A percentile compares a stretch with the other conserved stretches of the same genome.
phyloP scores from a whole-genome alignment of 257 asterid species.

The Przewalskia tangutica region DNA sequence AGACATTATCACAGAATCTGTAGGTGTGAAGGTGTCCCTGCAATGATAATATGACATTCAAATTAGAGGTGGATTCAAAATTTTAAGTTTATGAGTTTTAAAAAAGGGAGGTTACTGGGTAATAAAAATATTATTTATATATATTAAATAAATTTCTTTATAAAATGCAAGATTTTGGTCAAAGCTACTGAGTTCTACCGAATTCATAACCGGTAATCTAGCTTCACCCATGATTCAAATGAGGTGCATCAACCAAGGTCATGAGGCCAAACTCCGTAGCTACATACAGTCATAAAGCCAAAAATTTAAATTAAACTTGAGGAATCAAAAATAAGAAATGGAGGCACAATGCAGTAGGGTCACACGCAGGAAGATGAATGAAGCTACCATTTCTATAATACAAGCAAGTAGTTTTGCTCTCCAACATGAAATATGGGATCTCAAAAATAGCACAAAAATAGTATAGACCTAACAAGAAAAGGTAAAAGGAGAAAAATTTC shows the following conservation, averaged over 20 bases:
- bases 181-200: background rate
- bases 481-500: background rate
- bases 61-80: background rate
- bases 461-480: background rate
- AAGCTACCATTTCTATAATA: background rate
- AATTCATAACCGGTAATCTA: background rate
- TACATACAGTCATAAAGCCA: background rate
- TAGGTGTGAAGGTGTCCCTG: slow-evolving; percentile 97
- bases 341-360: background rate
- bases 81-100: background rate
- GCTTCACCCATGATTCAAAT: background rate
- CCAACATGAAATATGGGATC: background rate
- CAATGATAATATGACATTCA: background rate
- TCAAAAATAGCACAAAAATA: background rate
- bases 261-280: background rate
- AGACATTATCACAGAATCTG: slow-evolving; percentile 79
- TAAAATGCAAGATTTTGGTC: too few relatives aligned
- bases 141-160: too few relatives aligned
- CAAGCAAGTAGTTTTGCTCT: background rate
- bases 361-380: too few relatives aligned
- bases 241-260: background rate
- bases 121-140: too few relatives aligned
- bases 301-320: background rate
- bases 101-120: background rate
- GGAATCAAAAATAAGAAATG: background rate